phyloP scores from a whole-genome alignment of 2,329 filamentous ascomycete genomes.

The Fusarium coicis region DNA sequence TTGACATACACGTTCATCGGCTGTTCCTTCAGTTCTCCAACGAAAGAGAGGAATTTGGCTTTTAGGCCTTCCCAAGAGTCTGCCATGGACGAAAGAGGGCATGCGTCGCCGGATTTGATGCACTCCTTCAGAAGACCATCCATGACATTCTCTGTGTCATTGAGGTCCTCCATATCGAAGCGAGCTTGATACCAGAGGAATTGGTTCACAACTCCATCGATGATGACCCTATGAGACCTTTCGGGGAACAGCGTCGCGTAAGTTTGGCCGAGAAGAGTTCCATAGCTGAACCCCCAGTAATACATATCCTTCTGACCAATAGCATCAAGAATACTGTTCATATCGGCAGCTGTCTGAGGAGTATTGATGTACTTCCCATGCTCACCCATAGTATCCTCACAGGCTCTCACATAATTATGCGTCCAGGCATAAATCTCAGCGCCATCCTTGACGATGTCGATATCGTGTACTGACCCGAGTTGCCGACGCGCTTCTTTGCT shows the following conservation, averaged over 20 bases:
- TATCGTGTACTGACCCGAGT: constrained; percentile 37
- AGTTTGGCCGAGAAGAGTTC: constrained; percentile 54
- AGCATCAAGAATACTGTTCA: constrained; percentile 60
- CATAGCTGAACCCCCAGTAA: constrained; percentile 58
- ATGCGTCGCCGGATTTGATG: constrained; percentile 57
- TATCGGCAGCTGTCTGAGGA: constrained; percentile 61
- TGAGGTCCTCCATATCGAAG: constrained; percentile 42
- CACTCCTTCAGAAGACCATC: constrained; percentile 51
- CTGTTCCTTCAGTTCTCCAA: constrained; percentile 49
- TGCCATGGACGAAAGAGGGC: constrained; percentile 53
- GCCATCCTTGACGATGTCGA: constrained; percentile 48
- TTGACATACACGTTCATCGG: constrained; percentile 58
- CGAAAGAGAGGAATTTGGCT: constrained; percentile 47
- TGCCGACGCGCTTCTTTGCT: constrained; percentile 47
- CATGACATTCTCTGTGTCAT: constrained; percentile 46
- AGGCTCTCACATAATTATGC: constrained; percentile 54
- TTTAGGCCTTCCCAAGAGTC: constrained; percentile 50
- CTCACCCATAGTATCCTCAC: constrained; percentile 57
- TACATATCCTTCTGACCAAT: constrained; percentile 47
- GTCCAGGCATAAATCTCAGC: constrained; percentile 55
- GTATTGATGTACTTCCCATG: constrained; percentile 59
- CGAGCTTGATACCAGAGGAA: constrained; percentile 48
- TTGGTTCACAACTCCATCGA: constrained; percentile 51
- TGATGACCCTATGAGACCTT: constrained; percentile 48
- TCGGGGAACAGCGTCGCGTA: constrained; percentile 54